phyloP scores from a whole-genome alignment of 1,284 basidiomycete species.

The Vanrija sp. region DNA sequence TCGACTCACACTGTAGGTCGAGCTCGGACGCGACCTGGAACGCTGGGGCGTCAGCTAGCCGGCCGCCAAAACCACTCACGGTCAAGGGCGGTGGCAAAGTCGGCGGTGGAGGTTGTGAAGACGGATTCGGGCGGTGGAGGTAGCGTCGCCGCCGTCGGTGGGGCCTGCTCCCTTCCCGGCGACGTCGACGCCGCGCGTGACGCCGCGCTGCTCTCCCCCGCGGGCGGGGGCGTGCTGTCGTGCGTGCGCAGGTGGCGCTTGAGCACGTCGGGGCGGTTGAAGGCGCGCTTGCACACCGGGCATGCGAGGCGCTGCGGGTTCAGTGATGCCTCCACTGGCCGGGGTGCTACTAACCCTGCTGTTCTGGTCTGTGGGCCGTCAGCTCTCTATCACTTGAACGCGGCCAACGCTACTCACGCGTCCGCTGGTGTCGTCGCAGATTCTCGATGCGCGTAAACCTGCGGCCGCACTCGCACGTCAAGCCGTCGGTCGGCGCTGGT shows the following conservation, averaged over 20 bases:
- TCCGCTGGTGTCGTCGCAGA: slow-evolving; percentile 3
- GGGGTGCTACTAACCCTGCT: neutral
- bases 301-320: neutral
- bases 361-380: neutral
- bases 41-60: no score
- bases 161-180: no score
- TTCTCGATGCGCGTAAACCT: slow-evolving; percentile 6
- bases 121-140: no score
- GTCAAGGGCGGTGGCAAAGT: no score
- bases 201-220: no score
- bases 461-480: slow-evolving; percentile 4
- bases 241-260: slow-evolving; percentile 4
- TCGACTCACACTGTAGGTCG: no score
- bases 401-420: neutral
- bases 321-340: neutral
- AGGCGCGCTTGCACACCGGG: neutral
- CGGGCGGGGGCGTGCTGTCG: neutral
- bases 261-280: slow-evolving; percentile 6
- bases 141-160: no score
- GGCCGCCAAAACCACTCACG: no score
- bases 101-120: no score
- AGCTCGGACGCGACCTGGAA: no score
- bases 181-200: no score
- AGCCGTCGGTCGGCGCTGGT: neutral
- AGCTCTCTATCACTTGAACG: neutral